phyloP scores from a whole-genome alignment of 2,329 filamentous ascomycete species.

The Paraphaeosphaeria sporulosa region DNA sequence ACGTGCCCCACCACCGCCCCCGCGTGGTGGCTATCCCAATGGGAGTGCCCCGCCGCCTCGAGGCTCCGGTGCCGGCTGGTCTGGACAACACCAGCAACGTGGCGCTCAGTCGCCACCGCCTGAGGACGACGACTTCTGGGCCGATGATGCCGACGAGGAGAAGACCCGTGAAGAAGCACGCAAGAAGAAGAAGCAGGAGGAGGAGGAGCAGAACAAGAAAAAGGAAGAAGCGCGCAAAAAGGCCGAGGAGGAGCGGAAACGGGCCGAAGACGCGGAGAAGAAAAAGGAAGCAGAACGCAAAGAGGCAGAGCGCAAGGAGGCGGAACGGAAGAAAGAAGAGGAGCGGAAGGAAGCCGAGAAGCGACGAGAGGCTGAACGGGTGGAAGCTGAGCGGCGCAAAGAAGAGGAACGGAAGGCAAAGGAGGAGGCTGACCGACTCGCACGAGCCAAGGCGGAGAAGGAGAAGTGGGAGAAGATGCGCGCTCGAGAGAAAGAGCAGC shows the following conservation, averaged over 20 bases:
- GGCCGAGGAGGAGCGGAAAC: slow-evolving; percentile 44
- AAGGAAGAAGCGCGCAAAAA: slow-evolving; percentile 47
- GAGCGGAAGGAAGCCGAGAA: slow-evolving; percentile 43
- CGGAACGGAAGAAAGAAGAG: slow-evolving; percentile 50
- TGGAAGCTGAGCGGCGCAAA: slow-evolving; percentile 16
- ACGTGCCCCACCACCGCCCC: slow-evolving; percentile 38
- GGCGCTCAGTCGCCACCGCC: slow-evolving; percentile 40
- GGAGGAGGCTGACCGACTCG: slow-evolving; percentile 57
- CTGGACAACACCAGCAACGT: slow-evolving; percentile 40
- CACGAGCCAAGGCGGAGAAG: slow-evolving; percentile 57
- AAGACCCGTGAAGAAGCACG: slow-evolving; percentile 30
- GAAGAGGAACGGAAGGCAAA: slow-evolving; percentile 54
- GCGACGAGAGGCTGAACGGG: slow-evolving; percentile 55
- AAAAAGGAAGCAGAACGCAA: slow-evolving; percentile 45
- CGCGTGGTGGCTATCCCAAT: slow-evolving; percentile 44
- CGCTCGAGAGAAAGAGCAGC: slow-evolving; percentile 56
- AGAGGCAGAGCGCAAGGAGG: slow-evolving; percentile 39
- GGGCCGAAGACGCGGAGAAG: slow-evolving; percentile 47
- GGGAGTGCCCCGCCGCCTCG: slow-evolving; percentile 42
- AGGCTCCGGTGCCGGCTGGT: slow-evolving; percentile 31
- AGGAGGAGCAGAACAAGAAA: slow-evolving; percentile 50
- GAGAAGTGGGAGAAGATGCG: slow-evolving; percentile 60
- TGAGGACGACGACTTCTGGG: slow-evolving; percentile 40
- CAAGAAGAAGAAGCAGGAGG: slow-evolving; percentile 50
- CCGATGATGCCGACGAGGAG: slow-evolving; percentile 3